Evolutionary conservation across 768 basidiomycete species (phyloP).

Genomic region (Lentinula sp.): DNA sequence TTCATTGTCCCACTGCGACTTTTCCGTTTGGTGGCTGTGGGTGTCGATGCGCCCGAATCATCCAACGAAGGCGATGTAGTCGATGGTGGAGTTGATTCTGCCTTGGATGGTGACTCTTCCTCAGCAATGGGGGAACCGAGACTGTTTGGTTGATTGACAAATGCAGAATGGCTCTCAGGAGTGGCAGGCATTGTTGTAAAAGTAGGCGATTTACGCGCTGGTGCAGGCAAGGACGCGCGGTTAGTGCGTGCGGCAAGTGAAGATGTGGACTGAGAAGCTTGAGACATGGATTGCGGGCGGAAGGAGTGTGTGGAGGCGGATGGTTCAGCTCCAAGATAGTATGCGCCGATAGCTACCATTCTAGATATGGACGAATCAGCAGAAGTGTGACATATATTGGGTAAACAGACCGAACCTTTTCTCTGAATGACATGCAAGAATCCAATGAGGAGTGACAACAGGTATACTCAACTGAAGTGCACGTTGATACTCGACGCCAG

Average conservation of each 20-base stretch:
- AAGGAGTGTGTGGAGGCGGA: slow-evolving; percentile 39
- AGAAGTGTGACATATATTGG: neutral
- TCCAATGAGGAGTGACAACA: slow-evolving; percentile 92
- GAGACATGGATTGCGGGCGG: slow-evolving; percentile 75
- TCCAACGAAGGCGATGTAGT: slow-evolving; percentile 12
- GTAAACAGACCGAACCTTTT: slow-evolving; percentile 49
- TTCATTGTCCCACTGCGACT: slow-evolving; percentile 74
- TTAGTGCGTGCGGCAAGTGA: slow-evolving; percentile 33
- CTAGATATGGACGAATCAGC: slow-evolving; percentile 27
- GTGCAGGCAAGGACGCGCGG: slow-evolving; percentile 65
- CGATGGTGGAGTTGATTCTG: neutral
- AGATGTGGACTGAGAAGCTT: slow-evolving; percentile 36
- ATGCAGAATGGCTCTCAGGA: slow-evolving; percentile 28
- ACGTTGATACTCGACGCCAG: slow-evolving; percentile 90
- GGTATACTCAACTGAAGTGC: slow-evolving; percentile 92
- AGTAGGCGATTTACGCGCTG: slow-evolving; percentile 33
- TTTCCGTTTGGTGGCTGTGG: slow-evolving; percentile 26
- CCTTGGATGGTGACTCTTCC: neutral
- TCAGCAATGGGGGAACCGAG: neutral
- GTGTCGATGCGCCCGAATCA: slow-evolving; percentile 21
- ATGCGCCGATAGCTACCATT: slow-evolving; percentile 82
- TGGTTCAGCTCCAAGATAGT: slow-evolving; percentile 72
- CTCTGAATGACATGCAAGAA: slow-evolving; percentile 82
- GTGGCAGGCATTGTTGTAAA: slow-evolving; percentile 23
- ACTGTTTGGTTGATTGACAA: slow-evolving; percentile 30